Evolutionary conservation across 2,329 filamentous ascomycete genomes (phyloP), one percentile per base, ranked within the genome.

Genomic region (Diplodia intermedia): DNA sequence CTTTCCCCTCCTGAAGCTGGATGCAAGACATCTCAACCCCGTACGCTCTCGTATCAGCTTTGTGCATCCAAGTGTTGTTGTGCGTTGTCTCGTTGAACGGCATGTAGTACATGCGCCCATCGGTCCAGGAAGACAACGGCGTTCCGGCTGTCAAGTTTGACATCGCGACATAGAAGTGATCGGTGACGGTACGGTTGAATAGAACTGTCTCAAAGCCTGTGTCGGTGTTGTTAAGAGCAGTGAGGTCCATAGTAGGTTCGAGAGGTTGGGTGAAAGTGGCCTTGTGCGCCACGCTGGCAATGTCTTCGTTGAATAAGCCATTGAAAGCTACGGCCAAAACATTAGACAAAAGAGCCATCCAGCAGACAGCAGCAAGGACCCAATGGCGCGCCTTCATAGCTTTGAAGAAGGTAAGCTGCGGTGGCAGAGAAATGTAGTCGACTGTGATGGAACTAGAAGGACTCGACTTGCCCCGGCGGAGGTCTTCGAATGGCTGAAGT

Each of bases 401-500:
- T 47, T 82, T 79, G 71, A 80, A 81, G 0, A 86, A 6, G 0
- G 80, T 77, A 0, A 89, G 74, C 29, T 87, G 86, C 0, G 87
- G 86, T 0, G 88, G 87, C 0, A 88, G 69, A 0, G 86, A 85
- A 0, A 81, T 84, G 65, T 89, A 90, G 3, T 84, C 73, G 0
- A 86, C 69, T 0, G 85, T 81, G 0, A 78, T 74, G 0, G 80
- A 78, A 1, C 70, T 69, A 1, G 67, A 67, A 0, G 79, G 69
- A 1, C 68, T 60, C 0, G 81, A 78, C 7, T 79, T 76, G 0
- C 84, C 82, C 5, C 71, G 69, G 23, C 79, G 79, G 0, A 89
- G 75, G 15, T 85, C 81, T 2, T 84, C 79, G 20, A 87, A 84
- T 0, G 87, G 87, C 36, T 87, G 83, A 0, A 89, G 69, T 9